Conservation (phyloP, 2,329 filamentous ascomycete genomes). For the Kalaharituber pfeilii region DNA sequence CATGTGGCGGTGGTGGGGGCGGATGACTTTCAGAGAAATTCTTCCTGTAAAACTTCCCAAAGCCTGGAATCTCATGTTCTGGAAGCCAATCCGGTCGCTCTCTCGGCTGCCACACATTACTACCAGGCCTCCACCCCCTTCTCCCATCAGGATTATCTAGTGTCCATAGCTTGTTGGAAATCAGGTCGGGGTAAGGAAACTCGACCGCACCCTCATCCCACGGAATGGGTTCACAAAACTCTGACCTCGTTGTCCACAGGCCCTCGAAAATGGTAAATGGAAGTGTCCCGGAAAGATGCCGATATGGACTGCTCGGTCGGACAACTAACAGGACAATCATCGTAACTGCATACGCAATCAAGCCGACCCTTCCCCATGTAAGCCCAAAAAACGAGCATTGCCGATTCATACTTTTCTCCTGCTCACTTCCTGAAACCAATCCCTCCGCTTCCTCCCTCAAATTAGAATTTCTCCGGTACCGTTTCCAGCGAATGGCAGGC, state of each 20-base stretch:
- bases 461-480: not conserved
- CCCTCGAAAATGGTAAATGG: constrained; percentile 26
- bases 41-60: constrained; percentile 24
- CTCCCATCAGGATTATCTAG: constrained; percentile 9
- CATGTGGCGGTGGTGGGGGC: constrained; percentile 5
- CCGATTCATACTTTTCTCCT: not conserved
- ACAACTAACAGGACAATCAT: constrained; percentile 24
- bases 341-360: constrained; percentile 17
- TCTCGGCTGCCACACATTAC: constrained; percentile 3
- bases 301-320: constrained; percentile 26
- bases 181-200: constrained; percentile 23
- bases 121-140: constrained; percentile 18
- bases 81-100: constrained; percentile 25
- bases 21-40: constrained; percentile 9
- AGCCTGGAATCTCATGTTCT: constrained; percentile 22
- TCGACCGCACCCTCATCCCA: constrained; percentile 15
- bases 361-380: not conserved
- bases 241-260: constrained; percentile 20
- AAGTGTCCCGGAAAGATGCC: constrained; percentile 27
- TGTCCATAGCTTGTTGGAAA: constrained; percentile 16
- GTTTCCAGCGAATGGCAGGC: not conserved
- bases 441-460: not conserved
- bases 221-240: constrained; percentile 20
- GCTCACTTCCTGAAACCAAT: not conserved
- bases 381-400: not conserved